Conservation (phyloP, 1,284 basidiomycete species). For the Tilletia caries region DNA sequence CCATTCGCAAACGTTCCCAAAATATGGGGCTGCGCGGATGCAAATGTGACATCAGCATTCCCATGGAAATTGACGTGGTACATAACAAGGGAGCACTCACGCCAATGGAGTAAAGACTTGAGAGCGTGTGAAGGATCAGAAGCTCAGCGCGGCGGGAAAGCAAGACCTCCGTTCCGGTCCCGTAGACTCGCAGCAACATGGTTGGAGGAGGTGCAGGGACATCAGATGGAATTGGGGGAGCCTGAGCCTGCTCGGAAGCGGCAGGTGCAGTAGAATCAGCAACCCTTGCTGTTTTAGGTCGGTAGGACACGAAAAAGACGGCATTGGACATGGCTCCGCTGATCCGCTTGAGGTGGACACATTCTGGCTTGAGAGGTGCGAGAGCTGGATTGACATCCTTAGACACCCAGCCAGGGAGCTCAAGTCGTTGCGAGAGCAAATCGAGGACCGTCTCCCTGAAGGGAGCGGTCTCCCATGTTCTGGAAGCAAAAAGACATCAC, state of each 20-base stretch:
- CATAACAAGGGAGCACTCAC: neutral
- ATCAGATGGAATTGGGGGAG: neutral
- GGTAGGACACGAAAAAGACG: slow-evolving; percentile 51
- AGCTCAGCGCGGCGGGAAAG: slow-evolving; percentile 48
- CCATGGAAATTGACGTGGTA: neutral
- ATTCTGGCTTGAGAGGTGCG: slow-evolving; percentile 29
- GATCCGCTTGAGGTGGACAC: slow-evolving; percentile 41
- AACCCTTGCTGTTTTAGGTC: neutral
- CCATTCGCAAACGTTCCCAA: slow-evolving; percentile 52
- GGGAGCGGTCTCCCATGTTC: slow-evolving; percentile 26
- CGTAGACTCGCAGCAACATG: slow-evolving; percentile 49
- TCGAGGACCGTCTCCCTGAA: slow-evolving; percentile 38
- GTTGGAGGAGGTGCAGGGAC: slow-evolving; percentile 30
- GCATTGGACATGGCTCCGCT: slow-evolving; percentile 49
- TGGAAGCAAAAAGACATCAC: neutral
- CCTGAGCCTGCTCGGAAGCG: neutral
- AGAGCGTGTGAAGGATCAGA: slow-evolving; percentile 50
- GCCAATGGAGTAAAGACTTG: slow-evolving; percentile 51
- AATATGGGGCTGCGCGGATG: slow-evolving; percentile 37
- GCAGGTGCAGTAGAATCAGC: neutral
- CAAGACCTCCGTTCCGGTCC: slow-evolving; percentile 43
- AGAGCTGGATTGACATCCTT: slow-evolving; percentile 28
- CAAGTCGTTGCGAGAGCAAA: slow-evolving; percentile 38
- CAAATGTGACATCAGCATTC: neutral
- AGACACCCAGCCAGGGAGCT: slow-evolving; percentile 39